Base-by-base conservation (phyloP, 2,329 filamentous ascomycete genomes). In the Emmonsiellopsis sp. region DNA sequence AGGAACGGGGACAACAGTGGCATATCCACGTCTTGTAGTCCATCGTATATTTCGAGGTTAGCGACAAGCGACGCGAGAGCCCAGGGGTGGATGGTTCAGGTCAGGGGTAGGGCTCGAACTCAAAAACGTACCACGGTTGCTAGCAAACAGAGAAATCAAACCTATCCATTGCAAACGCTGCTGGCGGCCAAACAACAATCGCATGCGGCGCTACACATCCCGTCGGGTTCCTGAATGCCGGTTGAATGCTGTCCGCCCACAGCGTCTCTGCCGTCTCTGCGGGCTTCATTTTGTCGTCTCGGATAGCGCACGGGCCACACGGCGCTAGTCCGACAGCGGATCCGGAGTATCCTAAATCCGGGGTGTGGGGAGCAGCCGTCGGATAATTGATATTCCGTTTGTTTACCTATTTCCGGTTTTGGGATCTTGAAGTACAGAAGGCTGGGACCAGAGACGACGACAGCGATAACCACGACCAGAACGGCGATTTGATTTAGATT, bases 371-470 rank as follows among this genome's bases (percentile, higher is more conserved):
- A 9, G 43, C 8, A 21, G 11, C 6, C 6, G 7, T 5, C 43
- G 56, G 56, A 55, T 37, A 33, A 55, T 48, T 33, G 9, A 49
- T 53, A 21, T 33, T 55, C 50, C 57, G 47, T 14, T 21, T 59
- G 58, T 60, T 57, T 55, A 58, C 54, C 27, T 52, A 48, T 51
- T 44, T 14, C 52, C 53, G 13, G 33, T 47, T 47, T 54, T 55
- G 27, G 48, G 52, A 42, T 14, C 34, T 4, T 47, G n/a, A 14
- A 27, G 32, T 43, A 27, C 51, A 43, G 48, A 13, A 17, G 40
- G 14, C 42, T 31, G 48, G 33, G 17, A 42, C 8, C 32, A 31
- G 17, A 31, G 27, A 33, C 36, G 17, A 52, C 14, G 14, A 21
- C 9, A 37, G 14, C 11, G 17, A 42, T 1, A 42, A 13, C 45